Conservation (phyloP, 345 rosid genomes). For the Bretschneidera sinensis region DNA sequence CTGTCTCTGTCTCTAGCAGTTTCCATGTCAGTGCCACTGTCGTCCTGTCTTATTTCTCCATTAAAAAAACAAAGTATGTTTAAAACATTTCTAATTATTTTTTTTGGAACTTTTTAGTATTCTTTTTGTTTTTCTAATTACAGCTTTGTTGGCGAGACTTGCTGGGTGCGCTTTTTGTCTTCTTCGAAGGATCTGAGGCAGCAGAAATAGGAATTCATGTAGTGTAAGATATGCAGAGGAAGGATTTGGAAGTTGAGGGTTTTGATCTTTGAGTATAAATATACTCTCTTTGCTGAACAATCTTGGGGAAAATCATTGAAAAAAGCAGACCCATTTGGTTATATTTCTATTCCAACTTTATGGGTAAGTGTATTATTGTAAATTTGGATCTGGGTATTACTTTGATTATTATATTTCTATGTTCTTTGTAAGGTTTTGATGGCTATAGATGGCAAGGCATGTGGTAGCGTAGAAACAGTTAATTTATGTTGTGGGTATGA, state of each 20-base stretch:
- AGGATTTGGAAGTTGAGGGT: constrained; percentile 5
- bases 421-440: neutral
- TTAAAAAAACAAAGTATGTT: no score
- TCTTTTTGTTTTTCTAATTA: no score
- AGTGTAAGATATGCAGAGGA: neutral
- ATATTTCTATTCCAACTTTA: no score
- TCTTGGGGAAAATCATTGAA: neutral
- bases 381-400: neutral
- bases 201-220: constrained; percentile 5
- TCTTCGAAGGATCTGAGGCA: constrained; percentile 10
- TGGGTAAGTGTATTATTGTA: neutral
- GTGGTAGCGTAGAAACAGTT: neutral
- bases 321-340: neutral
- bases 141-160: neutral
- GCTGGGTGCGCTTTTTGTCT: constrained; percentile 3
- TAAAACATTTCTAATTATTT: no score
- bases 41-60: neutral
- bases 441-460: neutral
- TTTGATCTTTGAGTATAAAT: constrained; percentile 13
- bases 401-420: neutral
- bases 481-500: neutral
- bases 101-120: no score
- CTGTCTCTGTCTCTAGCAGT: constrained; percentile 5
- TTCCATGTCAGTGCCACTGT: constrained; percentile 12
- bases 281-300: constrained; percentile 1